These are phyloP conservation scores for Suhomyces maxii DNA, from an alignment of 1,139 yeast genomes.

Conservation along the genomic window DNA sequence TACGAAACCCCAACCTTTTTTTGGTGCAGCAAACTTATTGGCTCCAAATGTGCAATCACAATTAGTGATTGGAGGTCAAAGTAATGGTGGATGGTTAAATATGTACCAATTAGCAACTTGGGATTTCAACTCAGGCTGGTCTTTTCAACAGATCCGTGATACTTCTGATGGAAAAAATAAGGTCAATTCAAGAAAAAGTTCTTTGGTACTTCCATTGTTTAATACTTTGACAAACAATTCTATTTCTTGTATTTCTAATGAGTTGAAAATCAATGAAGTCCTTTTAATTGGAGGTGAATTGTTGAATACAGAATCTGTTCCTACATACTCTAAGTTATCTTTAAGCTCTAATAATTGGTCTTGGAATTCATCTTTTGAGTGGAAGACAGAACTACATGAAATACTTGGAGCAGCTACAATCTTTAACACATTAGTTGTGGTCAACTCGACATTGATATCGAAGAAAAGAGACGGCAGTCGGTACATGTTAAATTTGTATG, in stretches of 20 bases:
- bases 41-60: constrained; percentile 44
- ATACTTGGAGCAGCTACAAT: constrained; percentile 46
- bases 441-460: constrained; percentile 23
- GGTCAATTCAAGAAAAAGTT: constrained; percentile 48
- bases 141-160: constrained; percentile 40
- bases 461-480: constrained; percentile 15
- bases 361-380: constrained; percentile 30
- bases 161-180: constrained; percentile 17
- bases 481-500: constrained; percentile 29
- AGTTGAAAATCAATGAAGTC: constrained; percentile 27
- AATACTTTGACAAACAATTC: constrained; percentile 22
- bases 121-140: constrained; percentile 61
- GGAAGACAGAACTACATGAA: constrained; percentile 19
- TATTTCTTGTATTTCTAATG: constrained; percentile 18
- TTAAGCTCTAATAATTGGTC: constrained; percentile 42
- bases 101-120: constrained; percentile 62
- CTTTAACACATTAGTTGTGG: constrained; percentile 41
- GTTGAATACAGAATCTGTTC: constrained; percentile 33
- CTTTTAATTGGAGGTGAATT: constrained; percentile 41
- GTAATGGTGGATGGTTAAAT: constrained; percentile 56
- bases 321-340: constrained; percentile 40
- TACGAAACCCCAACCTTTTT: constrained; percentile 52
- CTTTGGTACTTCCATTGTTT: constrained; percentile 50
- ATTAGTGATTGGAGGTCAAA: constrained; percentile 54
- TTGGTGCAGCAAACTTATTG: constrained; percentile 45